A percentile compares a stretch with the other conserved stretches of the same genome.
phyloP scores from a whole-genome alignment of 306 rosid genomes.

The Glycine tomentella region DNA sequence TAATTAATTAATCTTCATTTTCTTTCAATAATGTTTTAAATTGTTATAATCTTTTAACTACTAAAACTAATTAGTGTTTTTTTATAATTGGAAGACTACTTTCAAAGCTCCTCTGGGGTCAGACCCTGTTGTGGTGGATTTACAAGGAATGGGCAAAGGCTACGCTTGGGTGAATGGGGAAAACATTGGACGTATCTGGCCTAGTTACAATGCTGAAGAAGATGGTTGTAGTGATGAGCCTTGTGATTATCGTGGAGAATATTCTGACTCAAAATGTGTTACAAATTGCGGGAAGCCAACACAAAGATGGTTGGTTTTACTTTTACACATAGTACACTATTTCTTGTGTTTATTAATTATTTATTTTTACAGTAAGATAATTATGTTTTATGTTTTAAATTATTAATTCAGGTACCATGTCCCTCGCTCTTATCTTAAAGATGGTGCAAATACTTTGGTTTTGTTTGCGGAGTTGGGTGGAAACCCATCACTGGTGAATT shows the following conservation, averaged over 20 bases:
- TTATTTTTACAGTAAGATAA: not conserved
- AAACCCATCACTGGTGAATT: constrained; percentile 53
- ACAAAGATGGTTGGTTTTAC: constrained; percentile 38
- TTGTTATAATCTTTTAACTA: no score
- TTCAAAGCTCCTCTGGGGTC: constrained; percentile 67
- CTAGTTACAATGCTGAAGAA: constrained; percentile 44
- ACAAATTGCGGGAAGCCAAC: constrained; percentile 63
- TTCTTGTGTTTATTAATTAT: not conserved
- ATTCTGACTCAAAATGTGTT: constrained; percentile 51
- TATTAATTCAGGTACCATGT: constrained; percentile 59
- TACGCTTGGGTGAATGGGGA: constrained; percentile 70
- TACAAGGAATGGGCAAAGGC: constrained; percentile 60
- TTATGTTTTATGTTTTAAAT: not conserved
- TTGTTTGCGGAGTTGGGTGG: constrained; percentile 71
- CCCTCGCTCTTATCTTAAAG: constrained; percentile 49
- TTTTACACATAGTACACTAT: not conserved
- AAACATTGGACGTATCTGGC: constrained; percentile 59
- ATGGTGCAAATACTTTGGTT: constrained; percentile 54
- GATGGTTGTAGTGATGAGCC: constrained; percentile 56
- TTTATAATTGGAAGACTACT: constrained; percentile 46
- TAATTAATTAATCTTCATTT: constrained; percentile 1
- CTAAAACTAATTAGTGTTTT: not conserved
- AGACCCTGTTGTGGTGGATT: constrained; percentile 58
- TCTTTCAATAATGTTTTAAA: not conserved
- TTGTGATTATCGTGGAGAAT: constrained; percentile 65